Evolutionary conservation across 768 basidiomycete species (phyloP).

Genomic region (Candolleomyces eurysporus): DNA sequence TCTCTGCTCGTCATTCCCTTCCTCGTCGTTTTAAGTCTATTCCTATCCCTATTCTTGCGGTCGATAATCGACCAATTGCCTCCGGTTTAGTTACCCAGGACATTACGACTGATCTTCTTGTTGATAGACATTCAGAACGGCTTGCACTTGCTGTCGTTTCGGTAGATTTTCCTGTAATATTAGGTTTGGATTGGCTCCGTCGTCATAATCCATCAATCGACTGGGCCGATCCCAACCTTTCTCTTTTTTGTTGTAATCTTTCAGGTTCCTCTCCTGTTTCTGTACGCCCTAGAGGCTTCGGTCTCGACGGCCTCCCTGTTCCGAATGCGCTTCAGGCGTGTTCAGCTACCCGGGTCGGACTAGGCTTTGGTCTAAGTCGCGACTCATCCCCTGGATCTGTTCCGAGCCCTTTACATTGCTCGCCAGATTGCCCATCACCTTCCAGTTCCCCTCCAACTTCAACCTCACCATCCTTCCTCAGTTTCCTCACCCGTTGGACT

Average conservation of each 20-base stretch:
- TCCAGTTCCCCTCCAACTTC: constrained; percentile 7
- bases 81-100: constrained; percentile 40
- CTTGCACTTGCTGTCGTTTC: constrained; percentile 28
- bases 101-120: constrained; percentile 24
- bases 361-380: constrained; percentile 28
- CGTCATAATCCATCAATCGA: constrained; percentile 34
- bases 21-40: constrained; percentile 25
- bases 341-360: constrained; percentile 17
- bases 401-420: no score
- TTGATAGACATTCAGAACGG: constrained; percentile 28
- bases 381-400: no score
- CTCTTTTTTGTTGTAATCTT: no score
- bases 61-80: constrained; percentile 36
- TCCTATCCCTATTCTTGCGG: constrained; percentile 33
- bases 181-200: constrained; percentile 36
- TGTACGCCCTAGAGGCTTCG: constrained; percentile 22
- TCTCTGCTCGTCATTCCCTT: constrained; percentile 29
- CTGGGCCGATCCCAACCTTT: no score
- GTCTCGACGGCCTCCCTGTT: constrained; percentile 18
- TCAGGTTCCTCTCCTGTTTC: no score
- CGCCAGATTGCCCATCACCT: neutral
- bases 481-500: constrained; percentile 13
- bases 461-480: constrained; percentile 12
- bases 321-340: constrained; percentile 7
- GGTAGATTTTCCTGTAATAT: constrained; percentile 31